Conservation (phyloP, 2,329 filamentous ascomycete species). For the Aureobasidium sp. region DNA sequence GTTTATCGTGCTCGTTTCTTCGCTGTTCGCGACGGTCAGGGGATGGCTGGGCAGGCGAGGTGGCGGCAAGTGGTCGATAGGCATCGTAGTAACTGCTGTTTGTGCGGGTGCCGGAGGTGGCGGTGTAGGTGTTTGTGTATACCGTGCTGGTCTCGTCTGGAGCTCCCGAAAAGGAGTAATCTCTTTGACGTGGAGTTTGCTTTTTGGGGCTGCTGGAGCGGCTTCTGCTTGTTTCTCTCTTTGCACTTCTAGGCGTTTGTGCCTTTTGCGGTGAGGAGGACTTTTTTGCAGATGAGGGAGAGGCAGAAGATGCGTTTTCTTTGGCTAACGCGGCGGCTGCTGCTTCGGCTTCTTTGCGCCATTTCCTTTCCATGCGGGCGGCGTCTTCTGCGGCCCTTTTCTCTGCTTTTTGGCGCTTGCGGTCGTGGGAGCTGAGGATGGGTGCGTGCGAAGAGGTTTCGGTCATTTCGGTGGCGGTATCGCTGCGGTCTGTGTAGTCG, state of each 20-base stretch:
- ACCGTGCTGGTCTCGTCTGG: slow-evolving; percentile 30
- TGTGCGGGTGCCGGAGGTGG: slow-evolving; percentile 20
- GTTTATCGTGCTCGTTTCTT: neutral
- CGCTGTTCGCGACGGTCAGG: neutral
- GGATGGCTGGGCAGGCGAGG: slow-evolving; percentile 16
- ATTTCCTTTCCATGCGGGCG: slow-evolving; percentile 32
- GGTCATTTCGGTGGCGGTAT: slow-evolving; percentile 46
- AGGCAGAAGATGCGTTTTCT: slow-evolving; percentile 19
- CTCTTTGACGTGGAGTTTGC: slow-evolving; percentile 17
- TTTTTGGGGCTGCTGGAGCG: slow-evolving; percentile 29
- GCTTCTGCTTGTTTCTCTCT: slow-evolving; percentile 19
- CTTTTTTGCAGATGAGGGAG: slow-evolving; percentile 20
- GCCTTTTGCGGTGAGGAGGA: slow-evolving; percentile 11
- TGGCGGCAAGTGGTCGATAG: slow-evolving; percentile 25
- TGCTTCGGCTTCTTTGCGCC: slow-evolving; percentile 36
- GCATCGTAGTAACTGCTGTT: slow-evolving; percentile 30
- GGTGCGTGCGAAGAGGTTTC: slow-evolving; percentile 40
- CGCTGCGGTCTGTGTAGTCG: slow-evolving; percentile 64
- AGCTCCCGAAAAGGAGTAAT: slow-evolving; percentile 29
- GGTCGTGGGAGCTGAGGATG: slow-evolving; percentile 27
- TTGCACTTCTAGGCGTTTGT: slow-evolving; percentile 18
- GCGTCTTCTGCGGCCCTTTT: slow-evolving; percentile 33
- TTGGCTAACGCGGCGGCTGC: slow-evolving; percentile 30
- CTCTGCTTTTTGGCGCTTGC: slow-evolving; percentile 34
- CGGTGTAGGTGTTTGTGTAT: slow-evolving; percentile 34